Conservation (phyloP, 2,329 filamentous ascomycete genomes). For the Byssothecium circinans region DNA sequence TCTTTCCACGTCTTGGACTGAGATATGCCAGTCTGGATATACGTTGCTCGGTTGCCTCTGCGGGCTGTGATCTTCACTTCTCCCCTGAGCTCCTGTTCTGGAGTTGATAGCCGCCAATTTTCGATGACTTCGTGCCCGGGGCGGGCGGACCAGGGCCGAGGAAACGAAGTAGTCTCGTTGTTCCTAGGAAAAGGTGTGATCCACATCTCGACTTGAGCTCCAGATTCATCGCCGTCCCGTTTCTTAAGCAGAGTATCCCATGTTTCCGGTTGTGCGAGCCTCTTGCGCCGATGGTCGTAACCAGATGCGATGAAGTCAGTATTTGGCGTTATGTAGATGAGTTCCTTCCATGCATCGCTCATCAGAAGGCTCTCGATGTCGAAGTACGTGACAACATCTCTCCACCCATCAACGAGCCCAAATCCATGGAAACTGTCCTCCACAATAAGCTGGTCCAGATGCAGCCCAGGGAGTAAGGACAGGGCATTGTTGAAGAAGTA, state of each 20-base stretch:
- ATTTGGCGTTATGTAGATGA: slow-evolving; percentile 36
- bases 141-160: slow-evolving; percentile 32
- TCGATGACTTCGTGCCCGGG: slow-evolving; percentile 36
- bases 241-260: slow-evolving; percentile 37
- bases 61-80: slow-evolving; percentile 36
- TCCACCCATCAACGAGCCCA: slow-evolving; percentile 36
- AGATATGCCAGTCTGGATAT: slow-evolving; percentile 30
- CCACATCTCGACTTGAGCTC: slow-evolving; percentile 38
- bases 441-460: slow-evolving; percentile 34
- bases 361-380: slow-evolving; percentile 37
- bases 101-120: slow-evolving; percentile 27
- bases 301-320: slow-evolving; percentile 40
- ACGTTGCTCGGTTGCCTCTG: slow-evolving; percentile 28
- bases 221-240: slow-evolving; percentile 31
- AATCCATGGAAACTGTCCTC: slow-evolving; percentile 42
- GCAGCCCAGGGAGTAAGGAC: slow-evolving; percentile 34
- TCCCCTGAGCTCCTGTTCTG: slow-evolving; percentile 36
- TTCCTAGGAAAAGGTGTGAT: slow-evolving; percentile 26
- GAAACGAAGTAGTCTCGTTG: neutral
- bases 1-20: slow-evolving; percentile 34
- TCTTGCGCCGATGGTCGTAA: slow-evolving; percentile 33
- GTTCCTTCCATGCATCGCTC: slow-evolving; percentile 37
- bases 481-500: slow-evolving; percentile 38
- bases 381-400: slow-evolving; percentile 39
- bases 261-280: slow-evolving; percentile 31